Conservation (phyloP, 352 stramenopile species). For the Globisporangium paddicum region DNA sequence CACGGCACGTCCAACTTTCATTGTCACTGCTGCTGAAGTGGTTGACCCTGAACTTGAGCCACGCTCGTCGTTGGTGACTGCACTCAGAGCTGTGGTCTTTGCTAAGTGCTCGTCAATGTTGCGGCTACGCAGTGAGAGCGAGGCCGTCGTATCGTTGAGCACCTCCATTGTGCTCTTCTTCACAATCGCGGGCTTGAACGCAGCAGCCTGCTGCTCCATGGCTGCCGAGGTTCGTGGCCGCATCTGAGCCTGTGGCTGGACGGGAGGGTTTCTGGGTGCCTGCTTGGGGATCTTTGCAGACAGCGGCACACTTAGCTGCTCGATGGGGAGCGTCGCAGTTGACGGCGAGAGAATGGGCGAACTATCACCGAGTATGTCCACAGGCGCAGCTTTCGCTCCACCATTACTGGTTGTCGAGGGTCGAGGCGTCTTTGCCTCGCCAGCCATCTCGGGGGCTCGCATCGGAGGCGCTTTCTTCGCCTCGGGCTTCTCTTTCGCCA, state of each 20-base stretch:
- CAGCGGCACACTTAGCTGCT: slow-evolving; percentile 12
- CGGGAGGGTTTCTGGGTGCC: slow-evolving; percentile 6
- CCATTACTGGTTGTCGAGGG: background rate
- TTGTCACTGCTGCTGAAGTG: background rate
- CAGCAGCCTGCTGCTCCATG: background rate
- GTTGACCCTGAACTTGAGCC: background rate
- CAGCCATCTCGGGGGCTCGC: background rate
- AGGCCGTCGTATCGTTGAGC: slow-evolving; percentile 52
- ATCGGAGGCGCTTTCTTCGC: background rate
- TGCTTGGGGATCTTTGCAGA: slow-evolving; percentile 19
- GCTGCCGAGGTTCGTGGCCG: slow-evolving; percentile 1
- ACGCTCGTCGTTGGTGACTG: background rate
- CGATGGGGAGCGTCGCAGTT: slow-evolving; percentile 8
- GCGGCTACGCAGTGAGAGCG: slow-evolving; percentile 21
- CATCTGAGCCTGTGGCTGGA: too few relatives aligned
- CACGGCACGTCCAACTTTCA: slow-evolving; percentile 39
- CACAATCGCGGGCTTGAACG: slow-evolving; percentile 19
- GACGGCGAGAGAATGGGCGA: slow-evolving; percentile 19
- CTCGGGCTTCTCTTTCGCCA: slow-evolving; percentile 5
- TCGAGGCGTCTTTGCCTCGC: slow-evolving; percentile 12
- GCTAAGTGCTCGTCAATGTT: slow-evolving; percentile 18
- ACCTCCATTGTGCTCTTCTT: slow-evolving; percentile 74
- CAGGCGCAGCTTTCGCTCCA: slow-evolving; percentile 19
- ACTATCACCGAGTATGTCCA: slow-evolving; percentile 43
- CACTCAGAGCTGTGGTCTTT: background rate